A percentile compares a stretch with the other conserved stretches of the same genome.
These are phyloP conservation scores for Carpinus fangiana DNA, from an alignment of 306 rosid genomes.

Conservation along the genomic window DNA sequence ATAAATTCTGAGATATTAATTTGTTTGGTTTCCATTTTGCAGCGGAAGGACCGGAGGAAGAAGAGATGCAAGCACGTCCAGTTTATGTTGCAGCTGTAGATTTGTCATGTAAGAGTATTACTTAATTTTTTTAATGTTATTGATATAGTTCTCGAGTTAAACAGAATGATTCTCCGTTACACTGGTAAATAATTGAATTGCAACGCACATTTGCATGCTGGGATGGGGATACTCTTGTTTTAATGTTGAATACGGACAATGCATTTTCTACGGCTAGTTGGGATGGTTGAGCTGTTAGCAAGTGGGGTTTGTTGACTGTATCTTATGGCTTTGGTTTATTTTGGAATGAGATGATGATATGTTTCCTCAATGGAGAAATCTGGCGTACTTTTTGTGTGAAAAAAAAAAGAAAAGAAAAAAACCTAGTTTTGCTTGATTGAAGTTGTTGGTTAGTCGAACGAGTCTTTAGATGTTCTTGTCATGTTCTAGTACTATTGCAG, in stretches of 20 bases:
- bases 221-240: background rate
- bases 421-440: too few species aligned
- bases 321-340: background rate
- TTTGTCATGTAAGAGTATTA: conserved; percentile 69
- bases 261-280: background rate
- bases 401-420: too few species aligned
- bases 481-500: background rate
- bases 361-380: background rate
- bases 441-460: background rate
- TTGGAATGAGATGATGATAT: background rate
- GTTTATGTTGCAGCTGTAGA: conserved; percentile 98
- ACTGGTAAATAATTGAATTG: background rate
- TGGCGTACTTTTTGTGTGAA: background rate
- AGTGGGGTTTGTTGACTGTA: background rate
- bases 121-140: background rate
- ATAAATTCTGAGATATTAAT: background rate
- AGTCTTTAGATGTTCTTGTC: background rate
- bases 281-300: background rate
- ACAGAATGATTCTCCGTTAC: background rate
- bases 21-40: conserved; percentile 13
- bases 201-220: background rate
- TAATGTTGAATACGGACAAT: background rate
- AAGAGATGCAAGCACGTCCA: conserved; percentile 68
- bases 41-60: conserved; percentile 60
- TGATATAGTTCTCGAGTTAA: background rate